A percentile compares a stretch with the other conserved stretches of the same genome.
These are phyloP conservation scores for Sporothrix brasiliensis DNA, from an alignment of 2,329 filamentous ascomycete genomes.

Conservation along the genomic window DNA sequence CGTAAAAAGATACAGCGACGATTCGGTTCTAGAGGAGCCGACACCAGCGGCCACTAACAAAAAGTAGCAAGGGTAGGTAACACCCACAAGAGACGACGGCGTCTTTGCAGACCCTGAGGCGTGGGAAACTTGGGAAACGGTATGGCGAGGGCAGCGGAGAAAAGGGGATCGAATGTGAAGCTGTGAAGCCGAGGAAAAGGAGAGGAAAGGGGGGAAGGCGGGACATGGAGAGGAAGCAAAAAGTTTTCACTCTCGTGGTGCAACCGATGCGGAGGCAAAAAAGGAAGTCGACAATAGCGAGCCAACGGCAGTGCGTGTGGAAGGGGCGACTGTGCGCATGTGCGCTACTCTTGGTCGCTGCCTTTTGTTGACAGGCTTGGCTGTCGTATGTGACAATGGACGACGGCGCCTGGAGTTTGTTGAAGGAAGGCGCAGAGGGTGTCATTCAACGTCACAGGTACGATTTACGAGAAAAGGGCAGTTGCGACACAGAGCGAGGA, in stretches of 20 bases:
- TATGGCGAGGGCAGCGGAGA: background rate
- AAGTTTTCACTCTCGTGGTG: constrained; percentile 1
- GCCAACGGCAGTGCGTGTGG: constrained; percentile 2
- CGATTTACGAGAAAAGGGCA: background rate
- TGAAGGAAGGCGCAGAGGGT: background rate
- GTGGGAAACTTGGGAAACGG: background rate
- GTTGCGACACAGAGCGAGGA: background rate
- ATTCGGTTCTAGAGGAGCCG: constrained; percentile 24
- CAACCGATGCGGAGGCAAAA: background rate
- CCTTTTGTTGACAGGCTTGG: background rate
- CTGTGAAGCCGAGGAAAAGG: background rate
- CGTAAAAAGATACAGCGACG: constrained; percentile 9
- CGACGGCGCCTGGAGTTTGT: no score
- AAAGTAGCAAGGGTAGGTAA: constrained; percentile 17
- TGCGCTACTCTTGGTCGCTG: background rate
- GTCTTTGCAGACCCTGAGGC: background rate
- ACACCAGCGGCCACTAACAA: constrained; percentile 30
- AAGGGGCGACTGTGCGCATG: constrained; percentile 1
- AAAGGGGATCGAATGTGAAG: background rate
- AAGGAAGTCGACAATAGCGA: constrained; percentile 6
- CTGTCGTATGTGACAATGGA: background rate
- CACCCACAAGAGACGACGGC: constrained; percentile 24
- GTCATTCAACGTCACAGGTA: background rate
- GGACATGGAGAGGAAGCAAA: background rate
- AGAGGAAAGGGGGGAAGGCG: background rate